phyloP scores from a whole-genome alignment of 2,329 filamentous ascomycete genomes.

The Penicillium crustosum region DNA sequence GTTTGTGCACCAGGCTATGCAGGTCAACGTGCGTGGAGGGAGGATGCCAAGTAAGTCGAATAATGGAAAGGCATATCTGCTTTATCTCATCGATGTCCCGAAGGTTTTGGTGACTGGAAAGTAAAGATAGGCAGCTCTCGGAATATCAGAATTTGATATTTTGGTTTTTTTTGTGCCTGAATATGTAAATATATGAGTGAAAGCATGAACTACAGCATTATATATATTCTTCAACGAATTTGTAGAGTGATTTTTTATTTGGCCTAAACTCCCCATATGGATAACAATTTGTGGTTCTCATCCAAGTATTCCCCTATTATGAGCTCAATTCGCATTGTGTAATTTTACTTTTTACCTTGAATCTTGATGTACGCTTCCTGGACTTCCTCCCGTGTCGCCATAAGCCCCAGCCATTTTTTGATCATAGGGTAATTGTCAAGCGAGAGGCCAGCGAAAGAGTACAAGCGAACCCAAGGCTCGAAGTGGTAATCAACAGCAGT shows the following conservation, averaged over 20 bases:
- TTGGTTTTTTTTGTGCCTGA: background rate
- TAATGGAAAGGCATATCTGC: conserved; percentile 15
- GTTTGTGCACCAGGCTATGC: conserved; percentile 40
- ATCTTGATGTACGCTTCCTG: conserved; percentile 43
- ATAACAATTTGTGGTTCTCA: no score
- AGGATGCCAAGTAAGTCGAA: conserved; percentile 29
- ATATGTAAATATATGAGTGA: background rate
- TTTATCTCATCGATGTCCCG: conserved; percentile 16
- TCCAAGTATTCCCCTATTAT: no score
- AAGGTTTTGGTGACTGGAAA: conserved; percentile 8
- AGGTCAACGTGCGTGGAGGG: conserved; percentile 43
- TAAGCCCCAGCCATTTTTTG: conserved; percentile 40
- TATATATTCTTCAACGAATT: background rate
- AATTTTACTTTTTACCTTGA: conserved; percentile 2
- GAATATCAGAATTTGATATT: background rate
- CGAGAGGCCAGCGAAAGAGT: conserved; percentile 41
- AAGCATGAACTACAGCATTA: background rate
- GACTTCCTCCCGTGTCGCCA: conserved; percentile 40
- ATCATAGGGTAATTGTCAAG: conserved; percentile 43
- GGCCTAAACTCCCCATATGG: background rate
- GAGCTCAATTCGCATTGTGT: no score
- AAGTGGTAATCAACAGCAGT: conserved; percentile 47
- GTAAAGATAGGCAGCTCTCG: background rate
- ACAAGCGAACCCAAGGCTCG: conserved; percentile 44
- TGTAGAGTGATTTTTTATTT: background rate